A percentile compares a stretch with the other conserved stretches of the same genome.
These are phyloP conservation scores for Russula dissimulans DNA, from an alignment of 768 basidiomycete species.

Conservation along the genomic window DNA sequence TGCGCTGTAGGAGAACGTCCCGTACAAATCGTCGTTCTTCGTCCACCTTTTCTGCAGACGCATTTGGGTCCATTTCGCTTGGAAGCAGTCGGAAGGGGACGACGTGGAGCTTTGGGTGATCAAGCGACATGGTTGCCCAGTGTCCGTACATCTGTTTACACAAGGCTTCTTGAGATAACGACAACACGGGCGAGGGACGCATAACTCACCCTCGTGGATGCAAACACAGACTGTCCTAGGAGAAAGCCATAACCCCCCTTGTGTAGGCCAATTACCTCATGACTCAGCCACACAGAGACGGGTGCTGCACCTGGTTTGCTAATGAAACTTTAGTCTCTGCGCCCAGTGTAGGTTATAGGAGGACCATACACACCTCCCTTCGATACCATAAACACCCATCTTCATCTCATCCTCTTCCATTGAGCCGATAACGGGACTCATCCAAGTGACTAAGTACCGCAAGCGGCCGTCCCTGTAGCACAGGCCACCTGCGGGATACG, in stretches of 20 bases:
- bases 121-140: constrained; percentile 33
- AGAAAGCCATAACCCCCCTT: constrained; percentile 32
- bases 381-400: constrained; percentile 39
- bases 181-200: neutral
- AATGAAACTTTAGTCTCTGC: neutral
- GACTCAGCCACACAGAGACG: constrained; percentile 30
- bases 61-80: constrained; percentile 23
- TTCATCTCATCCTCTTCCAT: constrained; percentile 23
- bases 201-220: constrained; percentile 27
- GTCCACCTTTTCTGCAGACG: constrained; percentile 21
- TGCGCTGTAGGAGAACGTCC: constrained; percentile 9
- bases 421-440: constrained; percentile 28
- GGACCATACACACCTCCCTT: constrained; percentile 33
- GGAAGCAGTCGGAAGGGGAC: constrained; percentile 34
- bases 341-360: neutral
- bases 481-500: constrained; percentile 36
- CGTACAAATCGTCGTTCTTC: constrained; percentile 19
- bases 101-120: constrained; percentile 29
- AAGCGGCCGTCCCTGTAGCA: constrained; percentile 34
- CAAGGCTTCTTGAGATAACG: neutral
- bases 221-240: constrained; percentile 32
- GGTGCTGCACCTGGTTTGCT: constrained; percentile 42
- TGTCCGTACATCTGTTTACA: constrained; percentile 27
- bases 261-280: constrained; percentile 34
- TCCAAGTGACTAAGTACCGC: constrained; percentile 33